Conservation (phyloP, 176 grass and related monocot genomes). For the Eleusine indica region DNA sequence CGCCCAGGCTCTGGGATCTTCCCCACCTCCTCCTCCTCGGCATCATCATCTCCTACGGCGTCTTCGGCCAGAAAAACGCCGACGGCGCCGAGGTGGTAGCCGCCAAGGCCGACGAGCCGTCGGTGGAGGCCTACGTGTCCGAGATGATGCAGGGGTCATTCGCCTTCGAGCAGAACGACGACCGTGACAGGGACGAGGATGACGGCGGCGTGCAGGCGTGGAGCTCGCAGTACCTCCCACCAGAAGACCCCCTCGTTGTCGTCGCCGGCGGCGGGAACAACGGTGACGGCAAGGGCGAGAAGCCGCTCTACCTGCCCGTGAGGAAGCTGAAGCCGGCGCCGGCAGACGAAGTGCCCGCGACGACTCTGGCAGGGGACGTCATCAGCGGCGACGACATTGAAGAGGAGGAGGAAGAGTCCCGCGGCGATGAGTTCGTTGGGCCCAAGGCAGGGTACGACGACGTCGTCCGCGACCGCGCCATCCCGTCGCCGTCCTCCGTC, state of each 20-base stretch:
- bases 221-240: slow-evolving; percentile 54
- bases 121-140: slow-evolving; percentile 52
- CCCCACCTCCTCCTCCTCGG: slow-evolving; percentile 76
- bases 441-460: slow-evolving; percentile 19
- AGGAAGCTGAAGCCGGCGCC: slow-evolving; percentile 51
- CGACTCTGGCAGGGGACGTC: neutral
- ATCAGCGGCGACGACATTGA: neutral
- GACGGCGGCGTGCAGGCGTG: slow-evolving; percentile 48
- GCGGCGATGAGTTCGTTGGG: neutral
- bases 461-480: slow-evolving; percentile 36
- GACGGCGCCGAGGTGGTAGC: slow-evolving; percentile 38
- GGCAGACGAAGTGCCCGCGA: neutral
- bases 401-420: neutral
- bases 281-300: slow-evolving; percentile 30
- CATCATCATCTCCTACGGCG: slow-evolving; percentile 74
- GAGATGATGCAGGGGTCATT: slow-evolving; percentile 62
- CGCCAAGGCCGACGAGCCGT: slow-evolving; percentile 25
- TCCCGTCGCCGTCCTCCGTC: slow-evolving; percentile 54
- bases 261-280: slow-evolving; percentile 23
- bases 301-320: slow-evolving; percentile 56
- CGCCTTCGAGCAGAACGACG: slow-evolving; percentile 22
- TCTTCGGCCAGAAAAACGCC: slow-evolving; percentile 67
- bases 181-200: neutral
- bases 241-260: slow-evolving; percentile 53
- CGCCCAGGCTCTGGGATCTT: slow-evolving; percentile 70